Evolutionary conservation across 2,329 filamentous ascomycete genomes (phyloP).

Genomic region (Daldinia sp.): DNA sequence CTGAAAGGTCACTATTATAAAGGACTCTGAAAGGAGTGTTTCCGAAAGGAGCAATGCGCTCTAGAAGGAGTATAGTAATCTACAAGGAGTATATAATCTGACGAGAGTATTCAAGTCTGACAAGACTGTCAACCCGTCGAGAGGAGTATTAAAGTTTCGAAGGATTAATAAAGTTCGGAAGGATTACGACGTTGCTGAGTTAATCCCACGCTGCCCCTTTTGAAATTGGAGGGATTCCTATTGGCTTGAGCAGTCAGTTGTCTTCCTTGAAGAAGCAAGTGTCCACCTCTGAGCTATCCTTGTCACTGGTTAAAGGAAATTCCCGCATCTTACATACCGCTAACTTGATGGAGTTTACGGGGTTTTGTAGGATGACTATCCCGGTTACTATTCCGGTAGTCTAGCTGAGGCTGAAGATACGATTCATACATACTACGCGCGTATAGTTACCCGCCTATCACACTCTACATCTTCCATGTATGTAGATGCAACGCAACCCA

Average conservation of each 20-base stretch:
- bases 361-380: conserved; percentile 6
- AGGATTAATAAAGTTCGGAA: conserved; percentile 5
- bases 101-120: background rate
- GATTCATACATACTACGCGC: background rate
- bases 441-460: background rate
- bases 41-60: conserved; percentile 2
- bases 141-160: conserved; percentile 6
- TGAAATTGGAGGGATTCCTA: conserved; percentile 7
- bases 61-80: background rate
- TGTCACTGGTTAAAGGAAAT: background rate
- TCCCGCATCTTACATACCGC: background rate
- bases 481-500: conserved; percentile 1
- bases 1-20: background rate
- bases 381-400: background rate
- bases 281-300: background rate
- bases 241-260: background rate
- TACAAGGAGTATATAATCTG: conserved; percentile 2
- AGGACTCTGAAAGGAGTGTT: conserved; percentile 5
- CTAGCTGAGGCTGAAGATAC: conserved; percentile 1
- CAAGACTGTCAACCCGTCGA: background rate
- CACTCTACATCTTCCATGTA: background rate
- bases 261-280: background rate
- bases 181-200: background rate
- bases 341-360: conserved; percentile 10
- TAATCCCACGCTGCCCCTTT: background rate